Conservation (phyloP, 805 yeast species). For the Alloascoidea africana region DNA sequence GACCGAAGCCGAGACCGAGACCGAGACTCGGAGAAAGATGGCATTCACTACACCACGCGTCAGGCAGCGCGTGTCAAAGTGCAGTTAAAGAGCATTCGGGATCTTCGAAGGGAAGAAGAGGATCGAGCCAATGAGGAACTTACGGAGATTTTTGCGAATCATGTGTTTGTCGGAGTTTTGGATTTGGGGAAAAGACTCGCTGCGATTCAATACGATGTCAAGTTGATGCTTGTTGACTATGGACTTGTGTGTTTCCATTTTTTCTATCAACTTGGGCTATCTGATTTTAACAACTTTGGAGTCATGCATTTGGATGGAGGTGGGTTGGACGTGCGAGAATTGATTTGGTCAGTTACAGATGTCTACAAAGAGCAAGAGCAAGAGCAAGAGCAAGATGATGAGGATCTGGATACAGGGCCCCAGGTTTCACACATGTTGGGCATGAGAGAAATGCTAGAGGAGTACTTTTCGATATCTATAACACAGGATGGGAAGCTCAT, state of each 20-base stretch:
- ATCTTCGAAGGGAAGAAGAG: constrained; percentile 37
- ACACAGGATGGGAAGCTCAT: constrained; percentile 21
- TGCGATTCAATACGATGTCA: constrained; percentile 76
- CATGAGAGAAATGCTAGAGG: constrained; percentile 68
- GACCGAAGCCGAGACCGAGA: constrained; percentile 2
- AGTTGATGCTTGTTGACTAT: constrained; percentile 67
- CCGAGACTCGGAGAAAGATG: constrained; percentile 5
- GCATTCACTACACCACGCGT: background rate
- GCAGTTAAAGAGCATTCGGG: constrained; percentile 40
- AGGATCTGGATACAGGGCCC: constrained; percentile 8
- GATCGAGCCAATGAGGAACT: constrained; percentile 30
- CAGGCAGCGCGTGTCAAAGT: constrained; percentile 25
- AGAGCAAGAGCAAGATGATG: constrained; percentile 2
- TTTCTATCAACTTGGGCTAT: constrained; percentile 67
- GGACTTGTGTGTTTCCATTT: constrained; percentile 50
- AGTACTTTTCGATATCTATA: constrained; percentile 49
- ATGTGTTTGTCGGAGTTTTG: constrained; percentile 69
- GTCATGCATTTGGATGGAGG: constrained; percentile 23
- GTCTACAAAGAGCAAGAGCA: constrained; percentile 16
- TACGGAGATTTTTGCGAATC: constrained; percentile 52
- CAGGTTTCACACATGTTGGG: constrained; percentile 17
- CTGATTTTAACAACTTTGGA: constrained; percentile 78
- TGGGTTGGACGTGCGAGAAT: constrained; percentile 7
- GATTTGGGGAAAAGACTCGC: constrained; percentile 56
- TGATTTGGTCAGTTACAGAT: constrained; percentile 11